Conservation (phyloP, 2,329 filamentous ascomycete species). For the Fusarium sp. region DNA sequence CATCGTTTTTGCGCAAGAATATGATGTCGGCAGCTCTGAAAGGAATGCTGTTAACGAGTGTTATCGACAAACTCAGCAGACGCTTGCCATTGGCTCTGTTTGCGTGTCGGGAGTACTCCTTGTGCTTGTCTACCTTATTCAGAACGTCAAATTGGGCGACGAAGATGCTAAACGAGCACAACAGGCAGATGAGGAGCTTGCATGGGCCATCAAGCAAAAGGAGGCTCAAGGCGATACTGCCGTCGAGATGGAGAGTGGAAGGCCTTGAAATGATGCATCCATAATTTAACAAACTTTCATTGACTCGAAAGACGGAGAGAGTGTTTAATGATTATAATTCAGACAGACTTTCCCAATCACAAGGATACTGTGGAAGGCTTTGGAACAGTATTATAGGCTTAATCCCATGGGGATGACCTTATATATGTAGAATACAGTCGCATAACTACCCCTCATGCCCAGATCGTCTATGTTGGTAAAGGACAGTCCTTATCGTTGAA, state of each 20-base stretch:
- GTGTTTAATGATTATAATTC: no score
- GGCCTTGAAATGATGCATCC: not conserved
- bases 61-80: constrained; percentile 32
- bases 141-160: constrained; percentile 22
- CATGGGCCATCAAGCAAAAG: constrained; percentile 33
- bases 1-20: constrained; percentile 26
- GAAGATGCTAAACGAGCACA: constrained; percentile 29
- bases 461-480: no score
- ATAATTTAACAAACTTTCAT: no score
- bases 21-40: constrained; percentile 15
- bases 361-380: no score
- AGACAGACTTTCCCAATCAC: no score
- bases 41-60: constrained; percentile 18
- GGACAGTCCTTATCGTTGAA: no score
- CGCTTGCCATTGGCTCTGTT: constrained; percentile 28
- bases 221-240: not conserved
- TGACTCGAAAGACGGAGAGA: no score
- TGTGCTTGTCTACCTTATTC: constrained; percentile 9
- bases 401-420: no score
- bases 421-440: no score
- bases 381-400: no score
- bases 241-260: constrained; percentile 11
- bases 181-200: constrained; percentile 30
- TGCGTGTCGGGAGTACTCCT: constrained; percentile 18
- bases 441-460: no score